Percentiles rank a stretch among this genome's conserved stretches.
These are phyloP conservation scores for Chrysanthemum lavandulifolium DNA, from an alignment of 129 eudicot genomes.

Conservation along the genomic window DNA sequence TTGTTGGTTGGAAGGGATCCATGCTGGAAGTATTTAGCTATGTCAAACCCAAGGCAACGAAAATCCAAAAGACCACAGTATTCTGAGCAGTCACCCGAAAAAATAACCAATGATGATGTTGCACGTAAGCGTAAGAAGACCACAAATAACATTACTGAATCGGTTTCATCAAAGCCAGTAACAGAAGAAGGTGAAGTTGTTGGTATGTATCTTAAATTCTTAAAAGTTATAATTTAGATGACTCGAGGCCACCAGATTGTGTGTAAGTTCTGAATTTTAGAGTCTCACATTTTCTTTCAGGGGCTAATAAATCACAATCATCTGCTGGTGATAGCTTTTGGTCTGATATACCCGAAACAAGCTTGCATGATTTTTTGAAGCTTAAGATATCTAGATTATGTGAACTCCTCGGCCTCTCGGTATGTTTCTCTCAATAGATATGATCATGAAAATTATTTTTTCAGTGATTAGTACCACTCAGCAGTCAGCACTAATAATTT, in stretches of 20 bases:
- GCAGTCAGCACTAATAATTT: not conserved
- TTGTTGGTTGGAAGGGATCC: constrained; percentile 65
- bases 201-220: not conserved
- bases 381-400: constrained; percentile 48
- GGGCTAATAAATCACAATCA: constrained; percentile 30
- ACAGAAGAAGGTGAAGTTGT: constrained; percentile 29
- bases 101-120: constrained; percentile 44
- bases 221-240: not conserved
- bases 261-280: constrained; percentile 14
- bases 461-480: not conserved
- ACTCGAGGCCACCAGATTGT: not conserved
- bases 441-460: not conserved
- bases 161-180: constrained; percentile 30
- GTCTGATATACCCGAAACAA: constrained; percentile 17
- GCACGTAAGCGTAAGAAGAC: constrained; percentile 57
- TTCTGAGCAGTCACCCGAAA: constrained; percentile 32
- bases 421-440: constrained; percentile 36
- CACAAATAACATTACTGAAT: constrained; percentile 29
- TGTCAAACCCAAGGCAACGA: constrained; percentile 59
- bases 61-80: constrained; percentile 45
- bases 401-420: constrained; percentile 53
- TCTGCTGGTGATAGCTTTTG: constrained; percentile 10
- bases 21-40: constrained; percentile 55
- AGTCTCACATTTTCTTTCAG: constrained; percentile 31
- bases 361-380: constrained; percentile 39